Percentiles rank a stretch among this genome's conserved stretches.
phyloP scores from a whole-genome alignment of 2,329 filamentous ascomycete genomes.

The Magnaporthales sp. region DNA sequence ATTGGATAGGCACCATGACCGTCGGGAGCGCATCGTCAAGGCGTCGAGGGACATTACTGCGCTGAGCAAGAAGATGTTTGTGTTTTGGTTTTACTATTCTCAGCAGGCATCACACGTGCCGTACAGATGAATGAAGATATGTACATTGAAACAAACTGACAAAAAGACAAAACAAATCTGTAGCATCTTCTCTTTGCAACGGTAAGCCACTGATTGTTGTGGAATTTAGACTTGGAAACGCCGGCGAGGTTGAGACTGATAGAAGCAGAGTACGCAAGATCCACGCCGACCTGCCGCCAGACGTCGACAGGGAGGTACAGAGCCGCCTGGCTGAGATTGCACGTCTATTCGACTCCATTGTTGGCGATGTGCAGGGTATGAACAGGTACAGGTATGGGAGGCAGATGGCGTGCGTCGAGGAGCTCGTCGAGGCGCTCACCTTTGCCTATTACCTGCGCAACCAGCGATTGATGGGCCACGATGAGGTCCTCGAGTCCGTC shows the following conservation, averaged over 20 bases:
- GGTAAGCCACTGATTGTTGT: neutral
- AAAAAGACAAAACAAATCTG: neutral
- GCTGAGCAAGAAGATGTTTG: conserved; percentile 70
- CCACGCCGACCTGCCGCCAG: conserved; percentile 53
- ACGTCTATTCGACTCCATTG: conserved; percentile 57
- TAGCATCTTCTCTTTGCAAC: conserved; percentile 4
- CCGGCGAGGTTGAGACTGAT: neutral
- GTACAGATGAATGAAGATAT: neutral
- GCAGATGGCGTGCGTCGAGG: conserved; percentile 80
- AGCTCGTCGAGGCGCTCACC: conserved; percentile 85
- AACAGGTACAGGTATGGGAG: conserved; percentile 77
- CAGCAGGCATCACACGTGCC: neutral
- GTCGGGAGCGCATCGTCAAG: conserved; percentile 83
- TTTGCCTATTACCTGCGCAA: conserved; percentile 81
- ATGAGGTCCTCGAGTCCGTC: conserved; percentile 45
- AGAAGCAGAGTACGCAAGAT: conserved; percentile 51
- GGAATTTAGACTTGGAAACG: neutral
- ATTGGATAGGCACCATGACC: conserved; percentile 89
- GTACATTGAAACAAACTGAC: neutral
- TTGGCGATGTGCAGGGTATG: conserved; percentile 65
- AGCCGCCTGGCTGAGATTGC: conserved; percentile 63
- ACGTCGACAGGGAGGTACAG: conserved; percentile 62
- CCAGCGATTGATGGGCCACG: conserved; percentile 63
- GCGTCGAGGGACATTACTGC: conserved; percentile 87
- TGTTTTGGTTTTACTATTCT: neutral